These are phyloP conservation scores for Daldinia childiae DNA, from an alignment of 495 filamentous ascomycete species.

Conservation along the genomic window DNA sequence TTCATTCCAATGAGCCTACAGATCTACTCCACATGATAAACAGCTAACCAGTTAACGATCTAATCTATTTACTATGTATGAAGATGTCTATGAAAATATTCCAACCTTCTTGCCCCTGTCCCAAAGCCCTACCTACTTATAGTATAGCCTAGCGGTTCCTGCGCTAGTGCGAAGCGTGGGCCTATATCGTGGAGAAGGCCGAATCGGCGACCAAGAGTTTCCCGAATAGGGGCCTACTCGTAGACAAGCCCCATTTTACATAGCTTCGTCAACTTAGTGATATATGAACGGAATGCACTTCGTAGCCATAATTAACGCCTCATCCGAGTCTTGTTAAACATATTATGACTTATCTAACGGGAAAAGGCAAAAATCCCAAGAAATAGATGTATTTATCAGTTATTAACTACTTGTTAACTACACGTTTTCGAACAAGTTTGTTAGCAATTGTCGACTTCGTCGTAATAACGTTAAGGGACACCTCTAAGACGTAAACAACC, in stretches of 20 bases:
- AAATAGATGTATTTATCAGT: not conserved
- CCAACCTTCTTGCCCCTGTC: slow-evolving; percentile 7
- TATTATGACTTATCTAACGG: not conserved
- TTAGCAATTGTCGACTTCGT: not conserved
- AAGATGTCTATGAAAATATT: not conserved
- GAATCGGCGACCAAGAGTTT: slow-evolving; percentile 12
- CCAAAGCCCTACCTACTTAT: slow-evolving; percentile 6
- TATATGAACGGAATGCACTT: not conserved
- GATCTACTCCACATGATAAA: not conserved
- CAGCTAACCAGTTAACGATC: not conserved
- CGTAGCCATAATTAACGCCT: not conserved
- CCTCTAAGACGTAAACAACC: not conserved
- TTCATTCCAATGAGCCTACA: slow-evolving; percentile 18
- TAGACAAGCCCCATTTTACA: not conserved
- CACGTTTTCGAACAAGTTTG: not conserved
- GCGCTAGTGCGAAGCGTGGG: slow-evolving; percentile 33
- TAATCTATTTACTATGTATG: not conserved
- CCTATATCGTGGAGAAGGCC: slow-evolving; percentile 24
- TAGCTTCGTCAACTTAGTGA: not conserved
- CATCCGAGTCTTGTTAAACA: not conserved
- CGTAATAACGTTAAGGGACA: not conserved
- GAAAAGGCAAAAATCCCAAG: not conserved
- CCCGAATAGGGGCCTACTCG: slow-evolving; percentile 6
- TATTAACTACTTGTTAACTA: too few relatives aligned
- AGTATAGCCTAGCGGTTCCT: slow-evolving; percentile 31